Percentiles rank a stretch among this genome's conserved stretches.
Evolutionary conservation across 2,329 filamentous ascomycete genomes (phyloP).

Genomic region (Pseudogymnoascus pannorum): DNA sequence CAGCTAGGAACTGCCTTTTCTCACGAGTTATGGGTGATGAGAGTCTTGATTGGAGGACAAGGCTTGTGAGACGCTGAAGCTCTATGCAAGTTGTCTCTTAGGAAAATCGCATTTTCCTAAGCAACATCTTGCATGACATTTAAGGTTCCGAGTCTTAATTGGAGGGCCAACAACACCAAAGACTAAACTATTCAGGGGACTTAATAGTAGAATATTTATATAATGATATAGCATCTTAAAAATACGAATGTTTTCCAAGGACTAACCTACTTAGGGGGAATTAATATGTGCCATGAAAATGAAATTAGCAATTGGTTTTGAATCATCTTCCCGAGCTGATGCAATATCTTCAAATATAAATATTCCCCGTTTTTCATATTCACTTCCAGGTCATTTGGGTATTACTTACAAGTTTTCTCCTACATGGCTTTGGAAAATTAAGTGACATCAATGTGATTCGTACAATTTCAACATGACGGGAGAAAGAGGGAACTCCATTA

Average conservation of each 20-base stretch:
- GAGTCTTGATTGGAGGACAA: neutral
- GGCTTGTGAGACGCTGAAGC: too few relatives aligned
- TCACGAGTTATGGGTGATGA: neutral
- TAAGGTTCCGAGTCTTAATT: neutral
- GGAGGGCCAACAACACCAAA: too few relatives aligned
- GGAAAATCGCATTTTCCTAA: too few relatives aligned
- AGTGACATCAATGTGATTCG: neutral
- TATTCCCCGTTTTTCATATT: neutral
- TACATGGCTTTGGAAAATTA: neutral
- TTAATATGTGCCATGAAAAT: neutral
- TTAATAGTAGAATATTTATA: neutral
- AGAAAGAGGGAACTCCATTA: neutral
- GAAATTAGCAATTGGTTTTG: neutral
- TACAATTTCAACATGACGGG: neutral
- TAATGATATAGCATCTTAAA: neutral
- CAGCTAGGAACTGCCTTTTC: neutral
- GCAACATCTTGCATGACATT: too few relatives aligned
- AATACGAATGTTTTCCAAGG: neutral
- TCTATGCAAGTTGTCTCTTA: too few relatives aligned
- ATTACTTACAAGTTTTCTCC: neutral
- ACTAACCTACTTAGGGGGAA: neutral
- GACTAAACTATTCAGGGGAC: too few relatives aligned
- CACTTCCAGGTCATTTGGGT: neutral
- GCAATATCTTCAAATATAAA: neutral
- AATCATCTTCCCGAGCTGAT: neutral